Percentiles rank a stretch among this genome's conserved stretches.
Evolutionary conservation across 2,329 filamentous ascomycete genomes (phyloP).

Genomic region (Nannizzia gypsea): DNA sequence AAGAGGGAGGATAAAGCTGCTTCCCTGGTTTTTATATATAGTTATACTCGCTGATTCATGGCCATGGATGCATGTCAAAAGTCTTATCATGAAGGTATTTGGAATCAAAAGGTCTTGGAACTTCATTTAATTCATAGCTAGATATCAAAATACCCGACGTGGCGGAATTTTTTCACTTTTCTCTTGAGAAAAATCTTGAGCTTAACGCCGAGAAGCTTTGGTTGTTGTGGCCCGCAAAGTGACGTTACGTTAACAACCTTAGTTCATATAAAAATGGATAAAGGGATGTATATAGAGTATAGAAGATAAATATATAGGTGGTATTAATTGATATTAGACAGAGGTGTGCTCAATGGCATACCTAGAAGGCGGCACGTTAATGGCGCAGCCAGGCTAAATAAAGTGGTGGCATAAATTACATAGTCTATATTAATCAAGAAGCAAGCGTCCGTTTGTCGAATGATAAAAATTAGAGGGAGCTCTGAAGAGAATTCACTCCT

Average conservation of each 20-base stretch:
- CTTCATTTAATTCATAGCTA: neutral
- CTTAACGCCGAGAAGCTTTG: neutral
- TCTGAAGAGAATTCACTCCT: neutral
- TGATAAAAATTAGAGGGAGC: neutral
- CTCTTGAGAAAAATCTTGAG: neutral
- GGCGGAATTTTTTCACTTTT: no score
- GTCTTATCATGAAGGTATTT: neutral
- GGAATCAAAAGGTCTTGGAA: neutral
- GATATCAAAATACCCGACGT: neutral
- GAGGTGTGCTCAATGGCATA: neutral
- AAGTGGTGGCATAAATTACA: neutral
- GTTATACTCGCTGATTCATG: neutral
- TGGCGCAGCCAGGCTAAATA: neutral
- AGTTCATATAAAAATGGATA: neutral
- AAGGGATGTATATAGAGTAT: no score
- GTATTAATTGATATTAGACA: neutral
- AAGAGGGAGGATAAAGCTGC: neutral
- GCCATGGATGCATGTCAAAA: neutral
- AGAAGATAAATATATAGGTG: neutral
- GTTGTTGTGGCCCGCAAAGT: neutral
- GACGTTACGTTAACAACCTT: neutral
- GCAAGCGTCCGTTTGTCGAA: neutral
- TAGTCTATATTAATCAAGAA: conserved; percentile 1
- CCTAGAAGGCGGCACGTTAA: neutral
- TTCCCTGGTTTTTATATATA: neutral